These are phyloP conservation scores for Pseudocercospora crystallina DNA, from an alignment of 2,329 filamentous ascomycete species.

Conservation along the genomic window DNA sequence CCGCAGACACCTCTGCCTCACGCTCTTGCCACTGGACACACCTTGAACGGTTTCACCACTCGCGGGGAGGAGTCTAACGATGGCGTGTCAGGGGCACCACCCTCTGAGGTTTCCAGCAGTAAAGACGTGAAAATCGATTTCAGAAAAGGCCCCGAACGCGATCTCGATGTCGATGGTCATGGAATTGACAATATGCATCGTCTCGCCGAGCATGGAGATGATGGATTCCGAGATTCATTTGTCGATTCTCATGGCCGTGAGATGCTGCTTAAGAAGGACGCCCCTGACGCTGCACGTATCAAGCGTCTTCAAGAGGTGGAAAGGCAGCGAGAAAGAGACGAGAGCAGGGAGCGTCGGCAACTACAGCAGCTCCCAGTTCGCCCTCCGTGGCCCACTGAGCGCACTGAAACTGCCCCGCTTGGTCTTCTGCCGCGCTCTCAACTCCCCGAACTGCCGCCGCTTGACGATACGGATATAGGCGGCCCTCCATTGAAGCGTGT, in stretches of 20 bases:
- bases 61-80: constrained; percentile 9
- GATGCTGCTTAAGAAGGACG: constrained; percentile 65
- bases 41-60: constrained; percentile 11
- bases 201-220: constrained; percentile 35
- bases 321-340: constrained; percentile 34
- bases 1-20: constrained; percentile 35
- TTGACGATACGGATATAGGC: constrained; percentile 80
- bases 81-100: constrained; percentile 19
- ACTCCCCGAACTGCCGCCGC: constrained; percentile 66
- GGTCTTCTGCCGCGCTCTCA: constrained; percentile 69
- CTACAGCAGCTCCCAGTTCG: constrained; percentile 27
- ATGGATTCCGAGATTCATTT: constrained; percentile 45
- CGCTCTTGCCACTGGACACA: constrained; percentile 24
- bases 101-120: constrained; percentile 15
- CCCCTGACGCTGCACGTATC: constrained; percentile 63
- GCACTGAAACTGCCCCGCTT: constrained; percentile 65
- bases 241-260: constrained; percentile 64
- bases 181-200: constrained; percentile 70
- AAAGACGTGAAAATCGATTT: constrained; percentile 12
- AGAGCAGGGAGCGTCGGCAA: constrained; percentile 32
- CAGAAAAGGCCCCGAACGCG: constrained; percentile 46
- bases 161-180: constrained; percentile 74
- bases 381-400: constrained; percentile 38
- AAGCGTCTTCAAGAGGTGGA: constrained; percentile 34
- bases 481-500: constrained; percentile 65